Base-by-base conservation (phyloP, 805 yeast species). In the Candida dajiaensis region DNA sequence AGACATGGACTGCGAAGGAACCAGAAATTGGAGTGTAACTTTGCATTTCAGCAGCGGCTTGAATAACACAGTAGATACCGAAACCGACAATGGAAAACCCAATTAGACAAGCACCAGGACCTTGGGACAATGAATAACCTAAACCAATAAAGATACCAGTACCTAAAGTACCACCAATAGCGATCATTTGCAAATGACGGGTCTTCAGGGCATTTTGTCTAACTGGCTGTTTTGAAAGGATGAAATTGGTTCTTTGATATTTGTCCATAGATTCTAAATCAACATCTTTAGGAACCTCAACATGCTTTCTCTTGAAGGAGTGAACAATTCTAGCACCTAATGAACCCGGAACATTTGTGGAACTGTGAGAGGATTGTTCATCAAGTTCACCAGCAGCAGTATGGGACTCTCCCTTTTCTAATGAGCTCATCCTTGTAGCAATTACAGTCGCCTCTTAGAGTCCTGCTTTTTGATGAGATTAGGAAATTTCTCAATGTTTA, bases 91-190 rank as follows among this genome's bases (percentile, higher is more conserved):
- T 59, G 20, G 65, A 54, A 67, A 80, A 76, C 47, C 79, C 83
- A 43, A 82, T 73, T 28, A 82, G 62, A 43, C 80, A 73, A 2
- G 81, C 86, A 13, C 85, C 84, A n/a, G 88, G 89, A 50, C 84
- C 84, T 22, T 70, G 66, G 15, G 63, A 62, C 43, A 83, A 65
- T 0, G 85, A 76, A 40, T 72, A 66, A 45, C 87, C 87, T 8
- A 83, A 70, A 39, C 85, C 86, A 48, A 82, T 76, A 54, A 83
- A 81, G 48, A 82, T 65, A 58, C 88, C 87, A 29, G 88, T 81
- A 64, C 89, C 89, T 49, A 83, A 76, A 44, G 83, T 74, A 59
- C 87, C 86, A 51, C 86, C 89, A 49, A 83, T 75, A 39, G 88
- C 83, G 50, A 83, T 74, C 76, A 82, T 78, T 52, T 81, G 81